Evolutionary conservation across 208 protist species (phyloP).

Genomic region (Crithidia sp.): DNA sequence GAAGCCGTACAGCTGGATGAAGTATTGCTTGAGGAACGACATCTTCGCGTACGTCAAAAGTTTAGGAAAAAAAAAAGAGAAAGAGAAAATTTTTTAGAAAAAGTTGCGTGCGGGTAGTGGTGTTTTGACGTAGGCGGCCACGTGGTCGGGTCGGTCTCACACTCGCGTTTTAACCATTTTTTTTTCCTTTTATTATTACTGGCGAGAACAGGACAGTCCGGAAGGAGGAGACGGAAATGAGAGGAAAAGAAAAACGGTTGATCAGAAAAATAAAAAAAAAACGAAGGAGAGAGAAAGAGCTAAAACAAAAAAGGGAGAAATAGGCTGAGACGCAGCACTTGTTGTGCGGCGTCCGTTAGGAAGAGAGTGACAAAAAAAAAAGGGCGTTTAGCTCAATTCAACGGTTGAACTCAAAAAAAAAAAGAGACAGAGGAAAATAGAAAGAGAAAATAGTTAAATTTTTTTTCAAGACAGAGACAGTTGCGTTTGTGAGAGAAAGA

Average conservation of each 20-base stretch:
- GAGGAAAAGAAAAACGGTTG: conserved; percentile 20
- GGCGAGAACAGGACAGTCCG: no score
- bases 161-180: no score
- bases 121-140: not conserved
- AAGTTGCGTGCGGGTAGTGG: not conserved
- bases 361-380: conserved; percentile 12
- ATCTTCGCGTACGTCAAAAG: conserved; percentile 1
- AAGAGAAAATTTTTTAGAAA: no score
- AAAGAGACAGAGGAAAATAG: conserved; percentile 16
- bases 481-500: no score
- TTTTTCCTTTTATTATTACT: no score
- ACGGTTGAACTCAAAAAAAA: conserved; percentile 12
- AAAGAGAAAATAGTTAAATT: conserved; percentile 14
- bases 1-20: conserved; percentile 69
- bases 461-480: not conserved
- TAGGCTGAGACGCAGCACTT: no score
- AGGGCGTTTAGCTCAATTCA: not conserved
- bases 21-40: conserved; percentile 37
- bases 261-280: conserved; percentile 28
- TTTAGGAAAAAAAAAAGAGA: no score
- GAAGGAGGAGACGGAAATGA: not conserved
- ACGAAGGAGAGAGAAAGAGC: no score
- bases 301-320: no score
- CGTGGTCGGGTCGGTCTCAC: no score
- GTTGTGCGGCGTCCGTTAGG: not conserved